These are phyloP conservation scores for Physcomitrium patens DNA, from an alignment of 225 moss, liverwort and hornwort genomes.

Conservation along the genomic window DNA sequence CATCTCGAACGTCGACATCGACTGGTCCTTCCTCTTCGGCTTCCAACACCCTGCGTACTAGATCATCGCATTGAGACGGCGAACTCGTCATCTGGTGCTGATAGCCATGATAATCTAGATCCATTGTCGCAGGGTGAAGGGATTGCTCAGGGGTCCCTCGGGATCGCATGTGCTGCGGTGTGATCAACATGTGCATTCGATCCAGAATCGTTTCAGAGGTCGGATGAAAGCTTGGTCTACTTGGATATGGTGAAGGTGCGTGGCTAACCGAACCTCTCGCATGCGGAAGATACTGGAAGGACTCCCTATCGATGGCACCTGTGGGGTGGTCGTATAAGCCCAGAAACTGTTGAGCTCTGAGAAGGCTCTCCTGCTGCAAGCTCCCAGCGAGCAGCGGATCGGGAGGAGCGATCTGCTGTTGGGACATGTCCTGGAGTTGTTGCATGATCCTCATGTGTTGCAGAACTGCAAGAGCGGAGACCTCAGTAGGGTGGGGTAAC, in stretches of 20 bases:
- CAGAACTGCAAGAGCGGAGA: constrained; percentile 32
- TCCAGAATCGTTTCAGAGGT: constrained; percentile 14
- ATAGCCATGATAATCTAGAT: constrained; percentile 13
- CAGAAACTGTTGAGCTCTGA: constrained; percentile 40
- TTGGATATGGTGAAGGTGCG: constrained; percentile 3
- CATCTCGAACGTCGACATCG: too few species aligned
- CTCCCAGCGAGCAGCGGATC: constrained; percentile 18
- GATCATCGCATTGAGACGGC: constrained; percentile 15
- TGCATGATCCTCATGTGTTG: constrained; percentile 37
- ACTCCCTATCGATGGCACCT: constrained; percentile 36
- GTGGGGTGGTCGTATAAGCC: constrained; percentile 28
- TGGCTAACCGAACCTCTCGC: neutral
- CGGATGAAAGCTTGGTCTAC: constrained; percentile 5
- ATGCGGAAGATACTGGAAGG: constrained; percentile 29
- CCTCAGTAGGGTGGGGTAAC: constrained; percentile 21
- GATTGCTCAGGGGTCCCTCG: constrained; percentile 9
- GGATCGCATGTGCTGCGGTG: constrained; percentile 30
- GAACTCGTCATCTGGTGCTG: neutral
- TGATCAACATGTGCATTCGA: constrained; percentile 13
- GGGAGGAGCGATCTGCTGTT: neutral
- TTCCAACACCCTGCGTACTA: constrained; percentile 48
- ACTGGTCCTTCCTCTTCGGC: constrained; percentile 30
- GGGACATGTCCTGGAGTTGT: constrained; percentile 27
- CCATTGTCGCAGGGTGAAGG: neutral
- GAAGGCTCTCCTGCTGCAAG: constrained; percentile 40